A percentile compares a stretch with the other conserved stretches of the same genome.
Conservation (phyloP, 1,139 yeast species). For the Suhomyces maxii region DNA sequence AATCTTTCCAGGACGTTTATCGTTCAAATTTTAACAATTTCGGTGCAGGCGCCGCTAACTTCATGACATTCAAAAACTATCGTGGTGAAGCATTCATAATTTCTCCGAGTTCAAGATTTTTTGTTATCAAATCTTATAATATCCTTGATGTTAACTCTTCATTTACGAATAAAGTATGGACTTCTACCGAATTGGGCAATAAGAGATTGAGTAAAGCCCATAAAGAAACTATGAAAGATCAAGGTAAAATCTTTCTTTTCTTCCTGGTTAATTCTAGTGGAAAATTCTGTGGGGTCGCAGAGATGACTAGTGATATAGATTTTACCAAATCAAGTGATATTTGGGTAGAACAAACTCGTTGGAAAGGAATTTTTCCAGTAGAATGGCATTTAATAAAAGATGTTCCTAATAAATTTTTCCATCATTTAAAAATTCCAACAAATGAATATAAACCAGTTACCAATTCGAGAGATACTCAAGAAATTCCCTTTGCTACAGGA, state of each 20-base stretch:
- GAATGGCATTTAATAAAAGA: slow-evolving; percentile 55
- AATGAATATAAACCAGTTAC: slow-evolving; percentile 56
- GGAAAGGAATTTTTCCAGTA: slow-evolving; percentile 54
- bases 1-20: neutral
- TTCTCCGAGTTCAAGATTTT: slow-evolving; percentile 38
- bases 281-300: slow-evolving; percentile 62
- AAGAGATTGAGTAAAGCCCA: slow-evolving; percentile 47
- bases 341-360: slow-evolving; percentile 50
- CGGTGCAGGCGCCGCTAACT: neutral
- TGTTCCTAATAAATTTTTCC: slow-evolving; percentile 48
- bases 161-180: slow-evolving; percentile 52
- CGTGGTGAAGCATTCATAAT: slow-evolving; percentile 20
- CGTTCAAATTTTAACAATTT: neutral
- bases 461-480: slow-evolving; percentile 63
- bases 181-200: slow-evolving; percentile 60
- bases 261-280: slow-evolving; percentile 64
- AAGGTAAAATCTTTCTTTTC: slow-evolving; percentile 44
- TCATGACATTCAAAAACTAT: slow-evolving; percentile 21
- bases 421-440: slow-evolving; percentile 42
- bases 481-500: slow-evolving; percentile 46
- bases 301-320: slow-evolving; percentile 46
- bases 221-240: slow-evolving; percentile 14
- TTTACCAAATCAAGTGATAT: slow-evolving; percentile 38
- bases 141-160: slow-evolving; percentile 52
- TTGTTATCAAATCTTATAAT: slow-evolving; percentile 57